phyloP scores from a whole-genome alignment of 2,329 filamentous ascomycete species.

The Sporothrix humicola region DNA sequence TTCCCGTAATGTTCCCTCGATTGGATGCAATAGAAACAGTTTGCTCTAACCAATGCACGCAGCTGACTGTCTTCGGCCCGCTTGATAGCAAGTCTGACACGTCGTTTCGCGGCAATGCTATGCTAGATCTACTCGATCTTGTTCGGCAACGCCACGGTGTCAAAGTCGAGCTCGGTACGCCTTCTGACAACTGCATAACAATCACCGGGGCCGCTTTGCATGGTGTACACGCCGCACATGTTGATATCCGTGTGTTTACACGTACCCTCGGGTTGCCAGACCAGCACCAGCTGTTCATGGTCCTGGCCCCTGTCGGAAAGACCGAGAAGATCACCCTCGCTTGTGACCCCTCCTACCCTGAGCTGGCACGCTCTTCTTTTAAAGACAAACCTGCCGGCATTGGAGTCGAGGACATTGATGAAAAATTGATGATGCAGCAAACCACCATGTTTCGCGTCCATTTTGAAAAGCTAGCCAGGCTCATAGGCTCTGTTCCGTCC shows the following conservation, averaged over 20 bases:
- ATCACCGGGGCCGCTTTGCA: neutral
- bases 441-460: neutral
- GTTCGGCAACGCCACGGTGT: slow-evolving; percentile 26
- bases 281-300: neutral
- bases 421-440: neutral
- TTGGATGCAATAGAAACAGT: too few species aligned
- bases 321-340: neutral
- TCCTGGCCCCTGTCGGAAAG: neutral
- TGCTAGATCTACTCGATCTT: slow-evolving; percentile 25
- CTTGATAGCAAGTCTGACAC: too few species aligned
- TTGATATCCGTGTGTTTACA: neutral
- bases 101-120: neutral
- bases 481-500: neutral
- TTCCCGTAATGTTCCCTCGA: neutral
- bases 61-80: slow-evolving; percentile 27
- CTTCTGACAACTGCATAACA: slow-evolving; percentile 43
- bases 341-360: neutral
- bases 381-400: neutral
- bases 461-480: slow-evolving; percentile 6
- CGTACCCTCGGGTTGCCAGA: neutral
- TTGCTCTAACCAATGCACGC: too few species aligned
- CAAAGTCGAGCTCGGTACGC: slow-evolving; percentile 39
- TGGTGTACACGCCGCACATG: neutral
- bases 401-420: neutral
- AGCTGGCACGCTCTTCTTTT: neutral